These are phyloP conservation scores for Dunaliella salina DNA, from an alignment of 163 green algal genomes.

Conservation along the genomic window DNA sequence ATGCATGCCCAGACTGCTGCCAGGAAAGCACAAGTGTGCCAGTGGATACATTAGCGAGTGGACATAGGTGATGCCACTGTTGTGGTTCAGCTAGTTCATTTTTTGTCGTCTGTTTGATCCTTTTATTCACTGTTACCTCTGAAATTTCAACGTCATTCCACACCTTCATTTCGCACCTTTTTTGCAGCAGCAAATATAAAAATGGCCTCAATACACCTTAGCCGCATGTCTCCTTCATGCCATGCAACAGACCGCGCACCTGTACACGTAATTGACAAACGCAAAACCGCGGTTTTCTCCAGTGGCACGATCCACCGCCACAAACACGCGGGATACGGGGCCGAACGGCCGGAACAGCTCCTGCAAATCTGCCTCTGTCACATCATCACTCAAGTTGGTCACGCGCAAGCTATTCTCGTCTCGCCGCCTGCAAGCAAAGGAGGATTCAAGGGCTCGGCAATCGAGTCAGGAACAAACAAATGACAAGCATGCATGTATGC, in stretches of 20 bases:
- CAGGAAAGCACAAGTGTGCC: background rate
- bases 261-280: slow-evolving; percentile 95
- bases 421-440: slow-evolving; percentile 30
- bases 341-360: slow-evolving; percentile 95
- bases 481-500: no score
- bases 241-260: slow-evolving; percentile 5
- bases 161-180: no score
- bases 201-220: no score
- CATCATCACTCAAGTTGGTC: slow-evolving; percentile 95
- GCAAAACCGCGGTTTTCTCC: slow-evolving; percentile 90
- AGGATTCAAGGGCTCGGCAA: no score
- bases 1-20: background rate
- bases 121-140: background rate
- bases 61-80: no score
- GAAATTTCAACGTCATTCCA: background rate
- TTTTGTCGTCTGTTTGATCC: no score
- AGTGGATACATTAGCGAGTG: no score
- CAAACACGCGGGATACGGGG: slow-evolving; percentile 86
- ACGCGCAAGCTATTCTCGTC: slow-evolving; percentile 96
- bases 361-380: slow-evolving; percentile 84
- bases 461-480: no score
- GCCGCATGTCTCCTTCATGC: no score
- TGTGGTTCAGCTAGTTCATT: no score
- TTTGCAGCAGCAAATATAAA: no score
- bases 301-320: slow-evolving; percentile 93